Evolutionary conservation across 2,329 filamentous ascomycete genomes (phyloP).

Genomic region (Penicillium janthinellum): DNA sequence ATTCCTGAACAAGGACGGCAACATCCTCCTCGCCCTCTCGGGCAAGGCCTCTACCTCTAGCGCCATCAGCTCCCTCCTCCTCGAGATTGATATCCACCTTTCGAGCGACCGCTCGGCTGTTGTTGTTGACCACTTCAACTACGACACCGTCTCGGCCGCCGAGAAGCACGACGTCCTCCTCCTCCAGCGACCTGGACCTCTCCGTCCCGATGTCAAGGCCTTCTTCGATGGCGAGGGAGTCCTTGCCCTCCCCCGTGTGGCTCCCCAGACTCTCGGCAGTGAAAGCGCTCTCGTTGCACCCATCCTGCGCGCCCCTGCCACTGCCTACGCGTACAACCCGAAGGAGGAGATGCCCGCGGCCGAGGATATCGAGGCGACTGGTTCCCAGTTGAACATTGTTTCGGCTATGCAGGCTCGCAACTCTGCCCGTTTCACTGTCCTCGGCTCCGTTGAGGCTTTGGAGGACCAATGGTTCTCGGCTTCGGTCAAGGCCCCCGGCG

Average conservation of each 20-base stretch:
- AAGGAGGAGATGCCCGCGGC: conserved; percentile 75
- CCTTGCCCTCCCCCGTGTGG: conserved; percentile 77
- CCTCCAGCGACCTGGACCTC: conserved; percentile 65
- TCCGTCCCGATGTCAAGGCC: conserved; percentile 70
- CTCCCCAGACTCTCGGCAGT: conserved; percentile 80
- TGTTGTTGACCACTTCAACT: conserved; percentile 95
- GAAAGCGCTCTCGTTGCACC: conserved; percentile 75
- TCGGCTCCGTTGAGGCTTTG: conserved; percentile 85
- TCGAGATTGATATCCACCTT: conserved; percentile 87
- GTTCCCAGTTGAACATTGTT: conserved; percentile 80
- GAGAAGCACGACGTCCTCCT: conserved; percentile 90
- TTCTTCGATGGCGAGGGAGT: conserved; percentile 72
- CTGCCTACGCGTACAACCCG: conserved; percentile 90
- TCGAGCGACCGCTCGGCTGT: conserved; percentile 80
- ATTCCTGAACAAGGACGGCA: conserved; percentile 89
- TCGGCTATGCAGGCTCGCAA: conserved; percentile 89
- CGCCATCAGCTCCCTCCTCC: conserved; percentile 74
- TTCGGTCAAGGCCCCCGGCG: conserved; percentile 63
- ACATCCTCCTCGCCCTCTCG: conserved; percentile 84
- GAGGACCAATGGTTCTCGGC: conserved; percentile 87
- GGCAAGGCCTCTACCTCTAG: conserved; percentile 69
- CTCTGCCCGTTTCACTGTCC: conserved; percentile 81
- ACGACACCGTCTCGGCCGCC: conserved; percentile 72
- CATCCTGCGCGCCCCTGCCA: conserved; percentile 77
- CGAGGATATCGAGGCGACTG: conserved; percentile 83